These are phyloP conservation scores for Saturnispora sekii DNA, from an alignment of 805 yeast species.

Conservation along the genomic window DNA sequence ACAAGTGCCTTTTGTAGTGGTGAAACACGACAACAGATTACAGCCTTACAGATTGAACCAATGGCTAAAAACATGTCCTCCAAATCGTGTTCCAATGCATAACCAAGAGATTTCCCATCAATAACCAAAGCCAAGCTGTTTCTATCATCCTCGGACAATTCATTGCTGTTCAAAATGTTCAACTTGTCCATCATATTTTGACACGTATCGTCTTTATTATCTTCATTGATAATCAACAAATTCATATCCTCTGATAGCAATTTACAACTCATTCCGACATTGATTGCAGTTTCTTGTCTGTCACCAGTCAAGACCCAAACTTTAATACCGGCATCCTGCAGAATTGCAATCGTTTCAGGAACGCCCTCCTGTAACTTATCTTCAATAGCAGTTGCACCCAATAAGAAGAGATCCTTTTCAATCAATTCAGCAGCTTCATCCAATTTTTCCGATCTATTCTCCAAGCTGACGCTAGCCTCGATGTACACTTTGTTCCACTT, in stretches of 20 bases:
- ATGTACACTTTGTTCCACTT: slow-evolving; percentile 60
- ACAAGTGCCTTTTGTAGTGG: slow-evolving; percentile 96
- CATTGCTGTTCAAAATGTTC: slow-evolving; percentile 59
- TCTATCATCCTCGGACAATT: slow-evolving; percentile 55
- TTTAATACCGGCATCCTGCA: slow-evolving; percentile 94
- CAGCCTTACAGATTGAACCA: slow-evolving; percentile 87
- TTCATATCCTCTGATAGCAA: slow-evolving; percentile 94
- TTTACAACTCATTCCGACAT: slow-evolving; percentile 97
- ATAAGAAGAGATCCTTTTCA: slow-evolving; percentile 64
- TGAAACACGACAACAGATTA: slow-evolving; percentile 95
- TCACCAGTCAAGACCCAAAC: slow-evolving; percentile 98
- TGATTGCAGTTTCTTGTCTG: slow-evolving; percentile 96
- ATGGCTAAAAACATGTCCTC: slow-evolving; percentile 71
- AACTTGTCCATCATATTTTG: slow-evolving; percentile 67
- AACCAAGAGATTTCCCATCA: slow-evolving; percentile 87
- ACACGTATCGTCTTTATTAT: slow-evolving; percentile 63
- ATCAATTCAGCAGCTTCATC: slow-evolving; percentile 87
- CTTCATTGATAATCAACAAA: slow-evolving; percentile 80
- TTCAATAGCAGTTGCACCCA: slow-evolving; percentile 98
- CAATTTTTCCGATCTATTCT: slow-evolving; percentile 60
- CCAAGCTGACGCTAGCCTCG: slow-evolving; percentile 75
- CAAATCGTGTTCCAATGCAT: slow-evolving; percentile 71
- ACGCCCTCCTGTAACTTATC: slow-evolving; percentile 97
- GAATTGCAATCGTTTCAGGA: slow-evolving; percentile 90
- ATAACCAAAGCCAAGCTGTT: slow-evolving; percentile 82